Conservation (phyloP, 345 rosid species). For the Balakata baccata region DNA sequence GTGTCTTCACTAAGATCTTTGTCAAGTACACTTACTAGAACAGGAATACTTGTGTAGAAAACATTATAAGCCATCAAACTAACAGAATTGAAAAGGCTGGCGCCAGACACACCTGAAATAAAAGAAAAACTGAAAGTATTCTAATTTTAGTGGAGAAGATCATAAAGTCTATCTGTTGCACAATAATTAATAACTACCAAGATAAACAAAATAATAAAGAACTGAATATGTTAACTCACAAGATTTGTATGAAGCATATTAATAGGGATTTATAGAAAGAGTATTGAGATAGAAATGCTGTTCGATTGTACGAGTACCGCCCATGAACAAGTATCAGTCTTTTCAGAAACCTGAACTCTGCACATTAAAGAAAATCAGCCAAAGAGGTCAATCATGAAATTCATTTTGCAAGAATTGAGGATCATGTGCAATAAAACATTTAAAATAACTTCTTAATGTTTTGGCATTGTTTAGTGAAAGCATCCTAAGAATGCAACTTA, state of each 20-base stretch:
- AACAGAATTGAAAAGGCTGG: conserved; percentile 95
- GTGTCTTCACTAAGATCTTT: conserved; percentile 93
- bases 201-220: conserved; percentile 9
- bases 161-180: neutral
- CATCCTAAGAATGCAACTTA: neutral
- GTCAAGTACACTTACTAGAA: conserved; percentile 83
- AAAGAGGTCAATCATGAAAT: neutral
- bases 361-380: conserved; percentile 27
- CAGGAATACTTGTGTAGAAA: conserved; percentile 96
- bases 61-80: conserved; percentile 99
- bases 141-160: conserved; percentile 38
- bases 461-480: neutral
- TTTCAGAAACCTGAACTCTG: conserved; percentile 92
- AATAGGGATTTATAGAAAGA: conserved; percentile 90
- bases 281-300: conserved; percentile 93
- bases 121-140: conserved; percentile 76
- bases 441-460: neutral
- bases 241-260: conserved; percentile 95
- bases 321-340: conserved; percentile 95
- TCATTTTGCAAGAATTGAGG: neutral
- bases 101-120: conserved; percentile 97
- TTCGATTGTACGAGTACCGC: conserved; percentile 93
- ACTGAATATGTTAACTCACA: conserved; percentile 52
- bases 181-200: neutral
- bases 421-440: neutral